These are phyloP conservation scores for Zygotorulaspora danielsina DNA, from an alignment of 805 yeast species.

Conservation along the genomic window DNA sequence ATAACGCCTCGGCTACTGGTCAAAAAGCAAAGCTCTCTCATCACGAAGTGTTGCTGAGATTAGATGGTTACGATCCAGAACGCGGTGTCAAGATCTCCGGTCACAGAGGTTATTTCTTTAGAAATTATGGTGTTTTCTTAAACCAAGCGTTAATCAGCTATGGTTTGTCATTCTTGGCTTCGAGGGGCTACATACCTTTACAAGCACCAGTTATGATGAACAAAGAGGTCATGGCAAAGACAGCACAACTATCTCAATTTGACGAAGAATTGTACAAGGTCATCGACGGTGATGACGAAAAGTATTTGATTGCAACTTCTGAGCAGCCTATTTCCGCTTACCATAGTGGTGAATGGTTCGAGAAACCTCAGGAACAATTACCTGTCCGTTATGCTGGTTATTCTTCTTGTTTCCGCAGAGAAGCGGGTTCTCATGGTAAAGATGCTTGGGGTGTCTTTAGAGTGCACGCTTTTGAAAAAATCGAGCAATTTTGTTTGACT, in stretches of 20 bases:
- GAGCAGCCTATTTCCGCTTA: constrained; percentile 99
- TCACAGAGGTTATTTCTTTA: constrained; percentile 95
- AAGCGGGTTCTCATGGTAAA: constrained; percentile 98
- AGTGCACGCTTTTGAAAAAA: constrained; percentile 97
- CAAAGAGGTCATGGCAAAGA: constrained; percentile 98
- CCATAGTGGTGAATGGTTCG: constrained; percentile 98
- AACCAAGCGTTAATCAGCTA: constrained; percentile 97
- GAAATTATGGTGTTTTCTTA: constrained; percentile 93
- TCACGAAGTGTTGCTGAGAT: constrained; percentile 88
- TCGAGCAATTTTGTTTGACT: constrained; percentile 91
- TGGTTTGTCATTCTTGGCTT: constrained; percentile 79
- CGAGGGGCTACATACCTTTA: constrained; percentile 77
- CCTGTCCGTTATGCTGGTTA: constrained; percentile 97
- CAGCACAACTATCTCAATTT: constrained; percentile 96
- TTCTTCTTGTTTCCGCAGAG: constrained; percentile 98
- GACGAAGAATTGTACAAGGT: constrained; percentile 98
- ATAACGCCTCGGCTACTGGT: constrained; percentile 73
- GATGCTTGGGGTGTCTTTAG: constrained; percentile 99
- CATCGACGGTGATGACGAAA: constrained; percentile 94
- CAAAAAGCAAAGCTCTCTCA: constrained; percentile 79
- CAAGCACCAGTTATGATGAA: constrained; percentile 99
- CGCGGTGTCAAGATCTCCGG: constrained; percentile 97
- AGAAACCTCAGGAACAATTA: constrained; percentile 92
- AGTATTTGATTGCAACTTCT: constrained; percentile 95
- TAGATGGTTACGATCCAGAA: constrained; percentile 98